Conservation (phyloP, 2,329 filamentous ascomycete species). For the Apiospora kogelbergensis region DNA sequence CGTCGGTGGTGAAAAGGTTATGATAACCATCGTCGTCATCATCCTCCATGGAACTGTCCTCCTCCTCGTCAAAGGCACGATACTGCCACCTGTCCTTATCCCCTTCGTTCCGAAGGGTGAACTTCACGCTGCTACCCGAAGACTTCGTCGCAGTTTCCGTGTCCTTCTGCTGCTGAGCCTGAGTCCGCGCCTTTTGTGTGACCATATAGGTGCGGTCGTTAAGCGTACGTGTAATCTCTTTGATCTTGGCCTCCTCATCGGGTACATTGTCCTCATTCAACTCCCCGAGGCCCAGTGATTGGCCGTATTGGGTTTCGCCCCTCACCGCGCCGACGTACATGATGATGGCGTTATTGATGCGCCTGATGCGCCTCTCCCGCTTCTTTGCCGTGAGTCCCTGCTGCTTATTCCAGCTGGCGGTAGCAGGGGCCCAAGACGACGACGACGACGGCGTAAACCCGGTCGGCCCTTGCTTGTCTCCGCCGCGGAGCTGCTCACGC, state of each 20-base stretch:
- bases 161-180: neutral
- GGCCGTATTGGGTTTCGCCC: too few relatives aligned
- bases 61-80: neutral
- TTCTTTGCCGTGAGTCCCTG: neutral
- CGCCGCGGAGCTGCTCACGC: neutral
- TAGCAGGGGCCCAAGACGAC: too few relatives aligned
- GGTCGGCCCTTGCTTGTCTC: too few relatives aligned
- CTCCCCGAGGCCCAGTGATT: too few relatives aligned
- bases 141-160: neutral
- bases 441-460: too few relatives aligned
- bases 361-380: neutral
- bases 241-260: neutral
- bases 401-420: neutral
- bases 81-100: neutral
- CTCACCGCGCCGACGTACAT: neutral
- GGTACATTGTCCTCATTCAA: too few relatives aligned
- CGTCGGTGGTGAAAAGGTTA: neutral
- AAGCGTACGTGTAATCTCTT: neutral
- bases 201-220: neutral
- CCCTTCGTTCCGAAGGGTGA: neutral
- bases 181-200: neutral
- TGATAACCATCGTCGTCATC: neutral
- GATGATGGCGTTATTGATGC: neutral
- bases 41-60: neutral
- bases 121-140: neutral